phyloP scores from a whole-genome alignment of 208 protist species.

The Trypanosoma avium region DNA sequence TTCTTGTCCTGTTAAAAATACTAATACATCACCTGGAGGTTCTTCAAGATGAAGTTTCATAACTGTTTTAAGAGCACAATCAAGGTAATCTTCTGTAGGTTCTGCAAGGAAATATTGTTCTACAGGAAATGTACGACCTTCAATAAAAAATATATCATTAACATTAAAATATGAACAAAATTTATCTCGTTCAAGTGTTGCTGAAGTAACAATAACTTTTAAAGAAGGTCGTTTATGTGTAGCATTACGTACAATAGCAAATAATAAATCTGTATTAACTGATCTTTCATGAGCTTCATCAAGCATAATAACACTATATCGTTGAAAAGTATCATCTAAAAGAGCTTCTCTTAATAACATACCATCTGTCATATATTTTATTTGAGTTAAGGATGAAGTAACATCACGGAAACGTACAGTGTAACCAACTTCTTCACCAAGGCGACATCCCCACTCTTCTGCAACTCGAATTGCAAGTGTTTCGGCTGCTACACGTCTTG shows the following conservation, averaged over 20 bases:
- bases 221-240: conserved; percentile 88
- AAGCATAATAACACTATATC: conserved; percentile 98
- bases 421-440: conserved; percentile 99
- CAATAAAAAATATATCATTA: conserved; percentile 96
- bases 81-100: conserved; percentile 96
- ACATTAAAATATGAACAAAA: conserved; percentile 98
- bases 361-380: conserved; percentile 99
- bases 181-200: conserved; percentile 98
- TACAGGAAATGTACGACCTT: conserved; percentile 97
- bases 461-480: conserved; percentile 98
- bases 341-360: conserved; percentile 98
- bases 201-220: conserved; percentile 99
- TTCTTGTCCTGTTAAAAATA: conserved; percentile 99
- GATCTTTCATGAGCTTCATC: conserved; percentile 99
- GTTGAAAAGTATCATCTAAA: conserved; percentile 91
- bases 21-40: conserved; percentile 97
- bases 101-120: conserved; percentile 95
- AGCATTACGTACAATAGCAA: conserved; percentile 97
- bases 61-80: conserved; percentile 95
- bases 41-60: conserved; percentile 98
- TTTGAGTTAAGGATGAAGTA: conserved; percentile 94
- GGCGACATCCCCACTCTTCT: conserved; percentile 96
- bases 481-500: conserved; percentile 99
- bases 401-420: conserved; percentile 99
- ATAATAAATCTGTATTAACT: conserved; percentile 99